Evolutionary conservation across 2,329 filamentous ascomycete genomes (phyloP).

Genomic region (Pyricularia pennisetigena): DNA sequence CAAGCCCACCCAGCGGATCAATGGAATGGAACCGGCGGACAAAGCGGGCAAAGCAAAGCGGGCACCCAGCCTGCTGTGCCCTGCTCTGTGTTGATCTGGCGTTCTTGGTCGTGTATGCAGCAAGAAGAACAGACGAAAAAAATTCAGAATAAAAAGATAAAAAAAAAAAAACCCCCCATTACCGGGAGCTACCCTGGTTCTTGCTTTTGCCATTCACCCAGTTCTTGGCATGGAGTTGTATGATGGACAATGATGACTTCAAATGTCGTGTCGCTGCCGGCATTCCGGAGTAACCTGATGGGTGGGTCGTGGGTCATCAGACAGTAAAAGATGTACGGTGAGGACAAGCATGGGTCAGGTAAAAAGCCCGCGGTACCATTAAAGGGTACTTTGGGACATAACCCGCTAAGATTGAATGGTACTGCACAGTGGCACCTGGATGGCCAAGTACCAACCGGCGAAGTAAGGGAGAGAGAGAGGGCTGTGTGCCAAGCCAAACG

Average conservation of each 20-base stretch:
- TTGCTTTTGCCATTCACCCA: background rate
- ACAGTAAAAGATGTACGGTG: background rate
- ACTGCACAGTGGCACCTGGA: no score
- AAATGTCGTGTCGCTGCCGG: background rate
- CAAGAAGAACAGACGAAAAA: background rate
- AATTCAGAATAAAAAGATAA: no score
- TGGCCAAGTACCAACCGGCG: no score
- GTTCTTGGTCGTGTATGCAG: background rate
- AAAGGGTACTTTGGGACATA: no score
- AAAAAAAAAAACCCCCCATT: background rate
- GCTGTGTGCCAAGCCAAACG: background rate
- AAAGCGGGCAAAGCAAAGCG: background rate
- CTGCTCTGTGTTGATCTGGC: no score
- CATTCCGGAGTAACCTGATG: background rate
- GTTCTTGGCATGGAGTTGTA: background rate
- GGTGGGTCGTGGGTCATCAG: background rate
- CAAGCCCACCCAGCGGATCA: background rate
- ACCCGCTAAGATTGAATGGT: no score
- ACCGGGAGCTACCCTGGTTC: background rate
- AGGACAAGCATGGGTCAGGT: background rate
- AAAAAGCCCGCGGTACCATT: no score
- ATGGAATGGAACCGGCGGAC: background rate
- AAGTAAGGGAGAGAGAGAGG: no score
- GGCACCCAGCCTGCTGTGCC: no score
- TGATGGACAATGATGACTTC: background rate